A percentile compares a stretch with the other conserved stretches of the same genome.
These are phyloP conservation scores for Leccinum broughii DNA, from an alignment of 768 basidiomycete genomes.

Conservation along the genomic window DNA sequence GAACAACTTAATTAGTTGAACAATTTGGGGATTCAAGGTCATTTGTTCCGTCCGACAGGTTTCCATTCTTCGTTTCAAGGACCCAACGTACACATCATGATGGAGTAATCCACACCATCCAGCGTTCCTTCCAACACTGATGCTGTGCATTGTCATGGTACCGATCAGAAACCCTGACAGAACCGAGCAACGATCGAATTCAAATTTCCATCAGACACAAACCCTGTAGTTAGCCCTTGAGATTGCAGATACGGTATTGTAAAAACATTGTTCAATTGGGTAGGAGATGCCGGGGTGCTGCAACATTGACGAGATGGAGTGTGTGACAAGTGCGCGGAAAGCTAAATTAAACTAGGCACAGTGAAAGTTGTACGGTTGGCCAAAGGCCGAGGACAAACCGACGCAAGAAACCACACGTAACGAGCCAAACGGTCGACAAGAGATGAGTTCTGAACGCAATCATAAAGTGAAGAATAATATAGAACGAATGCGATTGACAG, in stretches of 20 bases:
- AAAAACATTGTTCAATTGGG: constrained; percentile 42
- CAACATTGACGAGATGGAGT: constrained; percentile 44
- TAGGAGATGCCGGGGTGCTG: constrained; percentile 42
- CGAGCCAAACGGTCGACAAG: constrained; percentile 39
- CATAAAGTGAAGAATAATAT: constrained; percentile 87
- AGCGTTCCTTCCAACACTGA: background rate
- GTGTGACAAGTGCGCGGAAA: constrained; percentile 31
- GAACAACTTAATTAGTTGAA: background rate
- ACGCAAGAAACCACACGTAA: constrained; percentile 36
- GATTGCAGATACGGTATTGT: constrained; percentile 34
- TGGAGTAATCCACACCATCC: background rate
- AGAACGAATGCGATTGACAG: constrained; percentile 56
- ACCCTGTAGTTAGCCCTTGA: constrained; percentile 33
- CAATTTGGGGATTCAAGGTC: background rate
- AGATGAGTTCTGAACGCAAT: constrained; percentile 41
- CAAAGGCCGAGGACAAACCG: constrained; percentile 28
- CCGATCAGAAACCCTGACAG: constrained; percentile 14
- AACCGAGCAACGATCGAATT: constrained; percentile 10
- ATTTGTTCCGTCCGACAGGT: background rate
- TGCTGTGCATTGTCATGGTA: constrained; percentile 20
- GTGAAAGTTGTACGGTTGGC: constrained; percentile 28
- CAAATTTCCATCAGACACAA: constrained; percentile 15
- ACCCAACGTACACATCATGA: background rate
- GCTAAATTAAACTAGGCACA: constrained; percentile 36
- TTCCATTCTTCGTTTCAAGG: background rate